Evolutionary conservation across 345 rosid species (phyloP), one percentile per base, ranked within the genome.

Genomic region (Moricandia arvensis): DNA sequence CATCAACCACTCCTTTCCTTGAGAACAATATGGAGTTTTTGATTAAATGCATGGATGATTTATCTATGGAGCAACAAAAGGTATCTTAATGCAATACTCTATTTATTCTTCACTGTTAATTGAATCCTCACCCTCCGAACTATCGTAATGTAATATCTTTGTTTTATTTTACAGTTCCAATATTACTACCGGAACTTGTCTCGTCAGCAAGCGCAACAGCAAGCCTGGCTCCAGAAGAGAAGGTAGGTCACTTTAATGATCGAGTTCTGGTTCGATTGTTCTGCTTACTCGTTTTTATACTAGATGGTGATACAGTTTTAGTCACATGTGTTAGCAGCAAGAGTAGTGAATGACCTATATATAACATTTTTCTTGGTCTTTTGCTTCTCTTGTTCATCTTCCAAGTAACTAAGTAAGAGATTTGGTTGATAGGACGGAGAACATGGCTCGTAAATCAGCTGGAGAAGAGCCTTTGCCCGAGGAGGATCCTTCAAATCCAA

Each of bases 171-270:
- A 7, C 88, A 96, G 99, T 91, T 91, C 80, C 99, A 96, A 82
- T 96, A 71, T 73, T 80, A 96, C 82, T 82, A 96, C 75, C 76
- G 98, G 21, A 91, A 85, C 74, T 75, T 93, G 77, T 86, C 97
- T 45, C 97, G 99, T 21, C 98, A 96, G 75, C 99, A 96, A 86
- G 91, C 86, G 2, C 99, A 96, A 67, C 99, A 96, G 73, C 99
- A 96, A 83, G 83, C 96, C 66, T 93, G 99, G 99, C 91, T 96
- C 80, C 98, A 96, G 80, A 96, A 96, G 80, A 85, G 99, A 83
- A 96, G 96, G 99, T 91, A 66, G 31, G 59, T 24, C 33, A 2
- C 34, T 13, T 45, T 45, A 0, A 16, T 63, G 24, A 31, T 24
- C 51, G 29, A 0, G 53, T 33, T 58, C 35, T 37, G 53, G 24